Evolutionary conservation across 1,284 basidiomycete species (phyloP), one percentile per base, ranked within the genome.

Genomic region (Ustilago lituana): DNA sequence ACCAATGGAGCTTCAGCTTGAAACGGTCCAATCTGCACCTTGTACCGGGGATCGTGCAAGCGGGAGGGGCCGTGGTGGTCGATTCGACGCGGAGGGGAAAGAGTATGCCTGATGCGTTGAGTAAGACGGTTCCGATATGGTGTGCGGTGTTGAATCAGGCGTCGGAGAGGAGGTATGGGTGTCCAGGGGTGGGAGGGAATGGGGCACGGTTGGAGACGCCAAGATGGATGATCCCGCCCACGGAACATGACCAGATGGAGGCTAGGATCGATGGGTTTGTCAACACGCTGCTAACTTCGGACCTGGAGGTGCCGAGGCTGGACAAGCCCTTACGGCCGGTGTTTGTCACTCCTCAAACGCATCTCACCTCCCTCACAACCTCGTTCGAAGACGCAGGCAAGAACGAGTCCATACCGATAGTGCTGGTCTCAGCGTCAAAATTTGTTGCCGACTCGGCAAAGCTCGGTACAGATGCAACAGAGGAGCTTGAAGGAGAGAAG

Each of bases 91-190:
- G 94, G 23, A 86, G 92, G 15, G 95, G 95, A 8, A 98, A 98
- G 84, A 89, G 92, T 14, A 90, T 95, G 69, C 95, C 95, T 0
- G 95, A 98, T 76, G 93, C 94, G 0, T 85, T 98, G 0, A 91
- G 91, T 5, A 98, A 98, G 82, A 98, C 95, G 0, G 87, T 97
- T 0, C 94, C 95, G 0, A 91, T 94, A 41, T 98, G 95, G 95
- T 98, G 95, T 81, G 86, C 91, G 2, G 92, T 95, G 3, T 85
- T 98, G 70, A 98, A 97, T 77, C 85, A 87, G 8, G 92, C 92
- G 4, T 75, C 76, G 24, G 14, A 27, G 1, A 39, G 29, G 17
- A 51, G 31, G 27, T 66, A 72, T 36, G 62, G 66, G 0, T 31
- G 24, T 14, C 67, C 54, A 22, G 48, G 15, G 50, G 62, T 0